A percentile compares a stretch with the other conserved stretches of the same genome.
These are phyloP conservation scores for Heliosperma pusillum DNA, from an alignment of 148 eudicot genomes.

Conservation along the genomic window DNA sequence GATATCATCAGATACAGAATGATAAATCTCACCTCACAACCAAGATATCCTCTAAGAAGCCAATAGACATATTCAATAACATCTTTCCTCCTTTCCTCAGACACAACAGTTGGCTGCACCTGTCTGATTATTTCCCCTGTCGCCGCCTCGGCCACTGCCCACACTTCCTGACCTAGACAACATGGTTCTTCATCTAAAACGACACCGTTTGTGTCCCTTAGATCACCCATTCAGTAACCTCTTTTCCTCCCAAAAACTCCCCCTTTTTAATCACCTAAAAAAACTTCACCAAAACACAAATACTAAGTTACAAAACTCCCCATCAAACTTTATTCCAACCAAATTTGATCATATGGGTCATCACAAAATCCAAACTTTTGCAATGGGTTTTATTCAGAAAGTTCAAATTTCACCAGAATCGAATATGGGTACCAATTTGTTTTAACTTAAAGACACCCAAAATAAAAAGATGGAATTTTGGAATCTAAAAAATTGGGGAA, in stretches of 20 bases:
- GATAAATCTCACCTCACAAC: conserved; percentile 46
- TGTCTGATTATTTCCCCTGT: conserved; percentile 40
- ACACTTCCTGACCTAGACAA: conserved; percentile 31
- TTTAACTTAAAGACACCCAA: not conserved
- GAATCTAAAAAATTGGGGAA: conserved; percentile 12
- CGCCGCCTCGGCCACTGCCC: conserved; percentile 50
- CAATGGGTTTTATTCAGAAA: conserved; percentile 25
- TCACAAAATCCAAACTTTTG: conserved; percentile 20
- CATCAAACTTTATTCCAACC: conserved; percentile 11
- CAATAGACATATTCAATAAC: conserved; percentile 64
- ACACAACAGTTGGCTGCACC: conserved; percentile 56
- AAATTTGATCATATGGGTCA: conserved; percentile 19
- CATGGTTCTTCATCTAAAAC: conserved; percentile 32
- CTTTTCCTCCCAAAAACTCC: too few relatives aligned
- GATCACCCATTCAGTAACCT: conserved; percentile 42
- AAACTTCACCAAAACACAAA: conserved; percentile 11
- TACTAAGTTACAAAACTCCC: conserved; percentile 6
- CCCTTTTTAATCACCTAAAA: not conserved
- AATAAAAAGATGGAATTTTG: conserved; percentile 16
- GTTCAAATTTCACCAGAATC: conserved; percentile 18
- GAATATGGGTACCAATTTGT: conserved; percentile 22
- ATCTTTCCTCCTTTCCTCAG: conserved; percentile 52
- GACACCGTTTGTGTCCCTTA: conserved; percentile 40
- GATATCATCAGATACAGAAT: too few relatives aligned
- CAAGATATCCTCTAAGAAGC: conserved; percentile 40